These are phyloP conservation scores for Backusella liffmaniae DNA, from an alignment of 192 early-diverging fungal genomes.

Conservation along the genomic window DNA sequence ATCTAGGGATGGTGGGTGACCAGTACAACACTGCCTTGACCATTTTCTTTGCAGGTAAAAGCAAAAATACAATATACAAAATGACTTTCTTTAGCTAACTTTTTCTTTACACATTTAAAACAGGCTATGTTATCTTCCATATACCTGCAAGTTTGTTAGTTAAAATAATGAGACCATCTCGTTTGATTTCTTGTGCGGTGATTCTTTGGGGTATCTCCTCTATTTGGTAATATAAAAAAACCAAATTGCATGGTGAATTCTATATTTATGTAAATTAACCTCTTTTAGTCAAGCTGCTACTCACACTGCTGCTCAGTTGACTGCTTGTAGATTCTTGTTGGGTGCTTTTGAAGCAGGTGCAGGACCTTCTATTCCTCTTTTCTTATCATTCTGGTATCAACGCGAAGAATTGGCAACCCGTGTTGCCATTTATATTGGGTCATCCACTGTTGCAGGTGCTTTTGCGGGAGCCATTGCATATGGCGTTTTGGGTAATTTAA, in stretches of 20 bases:
- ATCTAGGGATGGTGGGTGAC: conserved; percentile 18
- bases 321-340: conserved; percentile 29
- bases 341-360: conserved; percentile 25
- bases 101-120: background rate
- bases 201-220: conserved; percentile 29
- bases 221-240: conserved; percentile 13
- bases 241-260: background rate
- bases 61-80: background rate
- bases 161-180: conserved; percentile 21
- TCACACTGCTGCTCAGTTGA: conserved; percentile 24
- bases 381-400: conserved; percentile 27
- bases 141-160: conserved; percentile 29
- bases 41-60: conserved; percentile 31
- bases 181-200: conserved; percentile 27
- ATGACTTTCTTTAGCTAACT: background rate
- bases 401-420: conserved; percentile 21
- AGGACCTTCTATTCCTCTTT: conserved; percentile 19
- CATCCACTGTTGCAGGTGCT: conserved; percentile 68
- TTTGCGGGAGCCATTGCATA: conserved; percentile 74
- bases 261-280: too few relatives aligned
- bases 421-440: conserved; percentile 63
- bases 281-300: conserved; percentile 22
- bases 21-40: conserved; percentile 32
- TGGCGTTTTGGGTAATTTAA: conserved; percentile 49
- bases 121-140: conserved; percentile 28